phyloP scores from a whole-genome alignment of 768 basidiomycete species.

The Trichaptum fuscoviolaceum region DNA sequence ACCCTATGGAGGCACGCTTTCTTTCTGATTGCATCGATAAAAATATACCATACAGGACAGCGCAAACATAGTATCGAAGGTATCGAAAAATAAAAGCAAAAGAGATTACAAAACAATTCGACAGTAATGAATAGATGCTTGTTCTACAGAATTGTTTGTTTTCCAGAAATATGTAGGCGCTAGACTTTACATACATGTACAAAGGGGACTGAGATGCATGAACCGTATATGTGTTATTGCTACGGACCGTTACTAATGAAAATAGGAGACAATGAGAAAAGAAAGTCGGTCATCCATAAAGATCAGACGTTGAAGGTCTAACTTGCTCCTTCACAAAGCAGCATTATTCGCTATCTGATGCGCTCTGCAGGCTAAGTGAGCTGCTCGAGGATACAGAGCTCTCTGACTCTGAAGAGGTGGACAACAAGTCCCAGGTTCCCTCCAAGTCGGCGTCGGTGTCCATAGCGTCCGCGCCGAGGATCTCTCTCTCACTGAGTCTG shows the following conservation, averaged over 20 bases:
- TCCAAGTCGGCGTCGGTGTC: neutral
- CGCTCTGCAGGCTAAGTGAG: neutral
- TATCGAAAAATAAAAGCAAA: neutral
- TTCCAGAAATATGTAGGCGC: neutral
- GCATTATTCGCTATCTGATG: neutral
- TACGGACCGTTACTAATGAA: neutral
- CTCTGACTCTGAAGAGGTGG: neutral
- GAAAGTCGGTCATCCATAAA: neutral
- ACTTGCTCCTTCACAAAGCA: neutral
- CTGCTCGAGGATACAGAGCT: neutral
- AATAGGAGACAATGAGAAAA: neutral
- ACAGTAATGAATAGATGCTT: too few relatives aligned
- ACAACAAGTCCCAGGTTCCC: neutral
- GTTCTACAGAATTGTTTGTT: neutral
- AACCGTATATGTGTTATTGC: neutral
- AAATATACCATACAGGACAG: too few relatives aligned
- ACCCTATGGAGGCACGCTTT: too few relatives aligned
- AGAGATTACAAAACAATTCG: neutral
- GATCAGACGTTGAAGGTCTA: neutral
- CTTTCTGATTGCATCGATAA: too few relatives aligned
- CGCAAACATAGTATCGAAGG: too few relatives aligned
- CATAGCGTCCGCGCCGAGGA: neutral
- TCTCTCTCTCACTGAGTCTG: neutral
- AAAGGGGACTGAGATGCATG: neutral
- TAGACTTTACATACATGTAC: neutral